phyloP scores from a whole-genome alignment of 805 yeast species.

The Metschnikowia sp. region DNA sequence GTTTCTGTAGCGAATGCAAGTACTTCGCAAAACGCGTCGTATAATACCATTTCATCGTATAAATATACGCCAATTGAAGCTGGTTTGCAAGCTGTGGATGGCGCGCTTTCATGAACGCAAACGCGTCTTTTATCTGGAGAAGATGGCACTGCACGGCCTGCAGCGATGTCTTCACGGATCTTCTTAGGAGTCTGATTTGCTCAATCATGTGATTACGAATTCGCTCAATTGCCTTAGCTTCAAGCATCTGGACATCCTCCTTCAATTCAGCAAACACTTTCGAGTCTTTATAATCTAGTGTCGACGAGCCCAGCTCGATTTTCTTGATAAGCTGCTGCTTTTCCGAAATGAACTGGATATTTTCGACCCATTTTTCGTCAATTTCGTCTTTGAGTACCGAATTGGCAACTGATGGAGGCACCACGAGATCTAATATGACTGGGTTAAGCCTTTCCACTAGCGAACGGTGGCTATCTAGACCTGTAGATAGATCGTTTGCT shows the following conservation, averaged over 20 bases:
- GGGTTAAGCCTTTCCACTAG: conserved; percentile 57
- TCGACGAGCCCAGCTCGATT: conserved; percentile 7
- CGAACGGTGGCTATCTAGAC: conserved; percentile 25
- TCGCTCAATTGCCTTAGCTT: conserved; percentile 66
- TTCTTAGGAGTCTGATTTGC: conserved; percentile 66
- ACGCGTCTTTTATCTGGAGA: conserved; percentile 59
- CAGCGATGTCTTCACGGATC: conserved; percentile 54
- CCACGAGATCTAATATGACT: conserved; percentile 66
- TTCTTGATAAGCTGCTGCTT: conserved; percentile 50
- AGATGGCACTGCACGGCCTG: conserved; percentile 71
- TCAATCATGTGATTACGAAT: conserved; percentile 64
- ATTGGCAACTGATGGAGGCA: conserved; percentile 68
- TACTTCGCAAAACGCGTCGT: conserved; percentile 73
- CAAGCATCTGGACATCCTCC: conserved; percentile 47
- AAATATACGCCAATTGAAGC: conserved; percentile 73
- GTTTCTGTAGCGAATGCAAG: conserved; percentile 63
- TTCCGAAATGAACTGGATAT: conserved; percentile 54
- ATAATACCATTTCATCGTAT: conserved; percentile 95
- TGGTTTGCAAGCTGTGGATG: conserved; percentile 66
- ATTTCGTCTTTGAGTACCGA: conserved; percentile 59
- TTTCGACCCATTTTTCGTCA: conserved; percentile 61
- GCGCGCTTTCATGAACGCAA: conserved; percentile 50
- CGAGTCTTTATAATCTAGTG: conserved; percentile 19
- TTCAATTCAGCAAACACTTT: conserved; percentile 29
- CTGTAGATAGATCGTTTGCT: conserved; percentile 28